These are phyloP conservation scores for Davidsoniella australis DNA, from an alignment of 2,329 filamentous ascomycete genomes.

Conservation along the genomic window DNA sequence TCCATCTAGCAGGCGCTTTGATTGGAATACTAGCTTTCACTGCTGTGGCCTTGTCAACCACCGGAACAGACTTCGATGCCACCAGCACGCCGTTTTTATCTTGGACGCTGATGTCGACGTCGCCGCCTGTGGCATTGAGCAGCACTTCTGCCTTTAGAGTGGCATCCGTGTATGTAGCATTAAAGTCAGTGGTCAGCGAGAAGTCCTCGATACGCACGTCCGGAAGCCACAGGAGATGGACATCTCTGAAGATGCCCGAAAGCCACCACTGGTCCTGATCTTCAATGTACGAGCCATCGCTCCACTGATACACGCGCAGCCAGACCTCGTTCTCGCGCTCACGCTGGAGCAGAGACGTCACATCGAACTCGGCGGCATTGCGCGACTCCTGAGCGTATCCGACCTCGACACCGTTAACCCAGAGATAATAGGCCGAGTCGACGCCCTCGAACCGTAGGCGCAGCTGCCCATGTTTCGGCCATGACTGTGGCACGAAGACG, in stretches of 20 bases:
- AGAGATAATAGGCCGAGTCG: conserved; percentile 54
- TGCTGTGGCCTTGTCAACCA: background rate
- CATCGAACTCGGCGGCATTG: conserved; percentile 58
- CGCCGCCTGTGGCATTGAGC: conserved; percentile 17
- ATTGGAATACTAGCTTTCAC: conserved; percentile 18
- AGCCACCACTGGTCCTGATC: conserved; percentile 58
- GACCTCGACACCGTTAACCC: conserved; percentile 48
- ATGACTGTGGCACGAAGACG: conserved; percentile 37
- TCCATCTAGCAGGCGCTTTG: conserved; percentile 43
- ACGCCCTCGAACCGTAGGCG: conserved; percentile 60
- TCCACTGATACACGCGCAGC: conserved; percentile 56
- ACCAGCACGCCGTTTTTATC: too few species aligned
- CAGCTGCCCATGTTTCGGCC: conserved; percentile 33
- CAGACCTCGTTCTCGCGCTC: conserved; percentile 36
- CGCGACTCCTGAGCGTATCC: conserved; percentile 58
- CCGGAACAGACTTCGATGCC: background rate
- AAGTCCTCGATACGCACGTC: conserved; percentile 37
- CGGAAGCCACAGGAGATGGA: conserved; percentile 46
- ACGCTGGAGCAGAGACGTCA: conserved; percentile 33
- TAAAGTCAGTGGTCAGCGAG: conserved; percentile 35
- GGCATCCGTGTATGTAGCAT: conserved; percentile 22
- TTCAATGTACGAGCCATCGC: conserved; percentile 55
- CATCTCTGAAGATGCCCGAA: conserved; percentile 51
- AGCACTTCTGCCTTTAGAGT: conserved; percentile 29
- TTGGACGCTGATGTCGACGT: too few species aligned